phyloP scores from a whole-genome alignment of 345 rosid genomes.

The Pseudoturritis turrita region DNA sequence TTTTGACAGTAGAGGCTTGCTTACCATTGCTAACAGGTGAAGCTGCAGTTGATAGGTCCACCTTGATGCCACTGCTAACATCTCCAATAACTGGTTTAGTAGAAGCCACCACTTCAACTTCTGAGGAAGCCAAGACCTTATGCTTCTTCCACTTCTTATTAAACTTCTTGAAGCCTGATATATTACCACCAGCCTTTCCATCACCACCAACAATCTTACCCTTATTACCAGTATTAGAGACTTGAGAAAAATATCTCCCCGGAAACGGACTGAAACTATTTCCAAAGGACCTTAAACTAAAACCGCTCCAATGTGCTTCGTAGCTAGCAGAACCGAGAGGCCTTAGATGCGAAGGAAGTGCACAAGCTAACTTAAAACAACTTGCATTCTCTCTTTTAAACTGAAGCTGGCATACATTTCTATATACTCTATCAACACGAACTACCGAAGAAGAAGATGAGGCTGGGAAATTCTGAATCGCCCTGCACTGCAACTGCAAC shows the following conservation, averaged over 20 bases:
- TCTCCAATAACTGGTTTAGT: constrained; percentile 28
- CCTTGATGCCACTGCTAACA: constrained; percentile 17
- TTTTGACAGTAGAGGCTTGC: constrained; percentile 28
- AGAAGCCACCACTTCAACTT: constrained; percentile 23
- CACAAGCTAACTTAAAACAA: constrained; percentile 15
- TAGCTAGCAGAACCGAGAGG: constrained; percentile 21
- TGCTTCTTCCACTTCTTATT: constrained; percentile 34
- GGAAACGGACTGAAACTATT: constrained; percentile 15
- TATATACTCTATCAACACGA: constrained; percentile 10
- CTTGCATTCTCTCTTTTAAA: constrained; percentile 25
- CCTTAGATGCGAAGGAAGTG: constrained; percentile 17
- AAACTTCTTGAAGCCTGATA: constrained; percentile 19
- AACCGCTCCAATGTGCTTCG: constrained; percentile 16
- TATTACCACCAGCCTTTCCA: constrained; percentile 16
- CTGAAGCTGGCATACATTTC: constrained; percentile 31
- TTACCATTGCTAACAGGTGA: constrained; percentile 24
- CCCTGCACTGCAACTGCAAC: constrained; percentile 41
- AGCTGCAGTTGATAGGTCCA: constrained; percentile 25
- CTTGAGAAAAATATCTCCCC: constrained; percentile 41
- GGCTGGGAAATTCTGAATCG: constrained; percentile 26
- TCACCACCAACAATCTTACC: constrained; percentile 10
- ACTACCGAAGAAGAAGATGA: constrained; percentile 18
- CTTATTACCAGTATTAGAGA: constrained; percentile 16
- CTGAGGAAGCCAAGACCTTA: constrained; percentile 35
- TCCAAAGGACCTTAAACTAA: constrained; percentile 21